phyloP scores from a whole-genome alignment of 495 filamentous ascomycete species.

The Penicillium egyptiacum region DNA sequence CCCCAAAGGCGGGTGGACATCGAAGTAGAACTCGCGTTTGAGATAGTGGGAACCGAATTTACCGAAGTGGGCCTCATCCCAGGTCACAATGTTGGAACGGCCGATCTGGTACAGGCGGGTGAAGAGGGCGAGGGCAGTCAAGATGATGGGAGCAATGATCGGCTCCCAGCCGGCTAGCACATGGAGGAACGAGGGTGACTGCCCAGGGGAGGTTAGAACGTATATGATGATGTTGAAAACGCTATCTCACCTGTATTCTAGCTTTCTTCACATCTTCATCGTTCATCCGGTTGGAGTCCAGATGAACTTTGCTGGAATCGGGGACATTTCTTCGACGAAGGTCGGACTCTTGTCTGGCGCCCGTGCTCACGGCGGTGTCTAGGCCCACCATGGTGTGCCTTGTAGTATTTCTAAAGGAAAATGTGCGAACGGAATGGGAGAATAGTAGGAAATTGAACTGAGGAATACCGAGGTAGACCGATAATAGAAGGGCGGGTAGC shows the following conservation, averaged over 20 bases:
- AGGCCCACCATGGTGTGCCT: constrained; percentile 31
- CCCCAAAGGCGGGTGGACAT: constrained; percentile 94
- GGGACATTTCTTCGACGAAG: constrained; percentile 74
- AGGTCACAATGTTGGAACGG: constrained; percentile 92
- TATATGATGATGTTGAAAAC: not conserved
- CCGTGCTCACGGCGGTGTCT: constrained; percentile 57
- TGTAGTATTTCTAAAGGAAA: not conserved
- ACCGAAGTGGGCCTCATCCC: constrained; percentile 98
- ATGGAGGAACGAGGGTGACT: constrained; percentile 52
- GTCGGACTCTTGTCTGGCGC: constrained; percentile 64
- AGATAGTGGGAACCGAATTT: constrained; percentile 99
- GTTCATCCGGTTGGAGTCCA: constrained; percentile 34
- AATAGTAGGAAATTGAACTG: not conserved
- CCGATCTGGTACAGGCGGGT: constrained; percentile 96
- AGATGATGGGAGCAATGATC: constrained; percentile 81
- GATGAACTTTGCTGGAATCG: constrained; percentile 42
- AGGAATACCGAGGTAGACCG: constrained; percentile 5
- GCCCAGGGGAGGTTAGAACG: not conserved
- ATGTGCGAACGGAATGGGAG: not conserved
- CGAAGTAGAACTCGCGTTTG: constrained; percentile 99
- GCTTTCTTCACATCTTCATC: constrained; percentile 65
- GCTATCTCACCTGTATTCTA: constrained; percentile 35
- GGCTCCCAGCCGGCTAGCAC: constrained; percentile 79
- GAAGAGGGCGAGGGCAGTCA: constrained; percentile 87
- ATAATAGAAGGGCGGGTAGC: constrained; percentile 10